Evolutionary conservation across 768 basidiomycete species (phyloP).

Genomic region (Termitomyces sp.): DNA sequence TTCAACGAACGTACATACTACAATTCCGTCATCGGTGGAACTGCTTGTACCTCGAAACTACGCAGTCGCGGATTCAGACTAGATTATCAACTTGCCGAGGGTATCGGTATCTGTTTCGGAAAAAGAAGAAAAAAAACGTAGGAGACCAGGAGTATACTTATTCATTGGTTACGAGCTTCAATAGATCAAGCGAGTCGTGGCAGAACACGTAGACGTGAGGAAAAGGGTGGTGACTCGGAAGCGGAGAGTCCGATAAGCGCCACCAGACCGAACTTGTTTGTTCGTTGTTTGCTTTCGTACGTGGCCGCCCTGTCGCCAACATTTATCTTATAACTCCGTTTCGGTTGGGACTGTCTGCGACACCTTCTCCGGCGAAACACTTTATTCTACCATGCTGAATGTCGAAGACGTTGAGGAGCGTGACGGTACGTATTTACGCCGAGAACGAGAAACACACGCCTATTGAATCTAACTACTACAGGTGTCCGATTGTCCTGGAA

Average conservation of each 20-base stretch:
- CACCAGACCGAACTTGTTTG: slow-evolving; percentile 25
- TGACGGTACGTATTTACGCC: slow-evolving; percentile 62
- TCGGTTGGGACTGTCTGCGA: slow-evolving; percentile 36
- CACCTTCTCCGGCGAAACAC: slow-evolving; percentile 32
- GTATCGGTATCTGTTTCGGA: neutral
- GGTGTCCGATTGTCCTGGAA: slow-evolving; percentile 98
- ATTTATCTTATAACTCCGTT: slow-evolving; percentile 19
- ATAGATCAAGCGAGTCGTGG: neutral
- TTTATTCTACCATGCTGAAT: slow-evolving; percentile 55
- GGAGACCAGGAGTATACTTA: neutral
- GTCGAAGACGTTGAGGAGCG: slow-evolving; percentile 98
- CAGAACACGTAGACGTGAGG: slow-evolving; percentile 3
- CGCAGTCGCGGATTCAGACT: neutral
- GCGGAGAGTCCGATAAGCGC: slow-evolving; percentile 10
- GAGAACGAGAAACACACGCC: neutral
- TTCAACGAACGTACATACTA: neutral
- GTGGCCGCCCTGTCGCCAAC: slow-evolving; percentile 26
- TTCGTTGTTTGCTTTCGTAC: slow-evolving; percentile 29
- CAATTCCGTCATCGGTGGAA: neutral
- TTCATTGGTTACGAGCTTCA: neutral
- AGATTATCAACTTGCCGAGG: neutral
- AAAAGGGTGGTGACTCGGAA: neutral
- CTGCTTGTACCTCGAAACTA: too few species aligned
- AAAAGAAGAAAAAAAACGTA: neutral
- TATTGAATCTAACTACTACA: slow-evolving; percentile 27